Evolutionary conservation across 1,139 yeast species (phyloP), one percentile per base, ranked within the genome.

Genomic region (Geotrichum citri-aurantii): DNA sequence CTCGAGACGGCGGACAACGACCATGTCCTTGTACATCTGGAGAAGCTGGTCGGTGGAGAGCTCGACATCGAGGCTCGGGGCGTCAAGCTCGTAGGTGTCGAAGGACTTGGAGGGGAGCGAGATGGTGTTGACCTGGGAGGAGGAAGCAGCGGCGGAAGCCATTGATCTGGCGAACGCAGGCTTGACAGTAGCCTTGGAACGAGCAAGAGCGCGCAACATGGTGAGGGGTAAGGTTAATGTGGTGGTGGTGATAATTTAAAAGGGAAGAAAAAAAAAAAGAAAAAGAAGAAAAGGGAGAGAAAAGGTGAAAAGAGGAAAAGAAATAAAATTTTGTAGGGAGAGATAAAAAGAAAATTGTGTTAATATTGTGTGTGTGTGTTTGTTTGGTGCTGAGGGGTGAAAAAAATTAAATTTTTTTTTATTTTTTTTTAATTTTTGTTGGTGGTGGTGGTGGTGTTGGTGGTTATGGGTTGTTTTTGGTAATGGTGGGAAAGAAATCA

Each of bases 1-100:
- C 79, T 93, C 99, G 92, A 93, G 85, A 78, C 99, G 88, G 81
- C 99, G 75, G 44, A 92, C 85, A 67, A 87, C 77, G 66, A 88
- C 83, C 97, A 93, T 92, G 73, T 93, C 96, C 79, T 90, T 89
- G 83, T 92, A 93, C 97, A 93, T 91, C 73, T 90, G 85, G 71
- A 93, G 79, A 68, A 93, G 78, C 59, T 86, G 29, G 4, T 31
- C 82, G 81, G 90, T 91, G 69, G 89, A 85, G 59, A 96, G 85
- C 73, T 85, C 85, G 71, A 88, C 88, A 55, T 78, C 76, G 69
- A 87, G 79, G 56, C 81, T 79, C 57, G 97, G 97, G 31, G 70
- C 70, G 19, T 81, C 82, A 66, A 95, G 75, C 75, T 87, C 79
- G 80, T 91, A 95, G 58, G 91, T 88, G 75, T 88, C 95, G 73